phyloP scores from a whole-genome alignment of 495 filamentous ascomycete species.

The Penicillium antarcticum region DNA sequence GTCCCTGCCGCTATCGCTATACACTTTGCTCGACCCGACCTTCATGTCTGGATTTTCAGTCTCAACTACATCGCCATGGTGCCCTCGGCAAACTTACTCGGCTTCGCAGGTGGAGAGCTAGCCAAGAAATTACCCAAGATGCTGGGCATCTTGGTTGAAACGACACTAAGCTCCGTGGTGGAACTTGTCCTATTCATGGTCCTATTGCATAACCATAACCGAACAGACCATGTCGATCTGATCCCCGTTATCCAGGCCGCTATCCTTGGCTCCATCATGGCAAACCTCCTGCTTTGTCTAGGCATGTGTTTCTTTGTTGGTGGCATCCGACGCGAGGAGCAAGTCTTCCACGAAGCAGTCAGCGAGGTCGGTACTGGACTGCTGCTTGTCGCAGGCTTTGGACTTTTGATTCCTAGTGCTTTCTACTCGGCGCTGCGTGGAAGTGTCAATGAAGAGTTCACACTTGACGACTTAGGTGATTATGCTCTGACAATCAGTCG shows the following conservation, averaged over 20 bases:
- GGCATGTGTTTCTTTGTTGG: constrained; percentile 77
- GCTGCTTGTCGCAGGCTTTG: constrained; percentile 77
- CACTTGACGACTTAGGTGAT: constrained; percentile 34
- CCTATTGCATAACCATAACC: constrained; percentile 43
- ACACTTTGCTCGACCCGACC: constrained; percentile 59
- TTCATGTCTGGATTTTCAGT: constrained; percentile 62
- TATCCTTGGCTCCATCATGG: constrained; percentile 76
- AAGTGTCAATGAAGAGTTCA: constrained; percentile 30
- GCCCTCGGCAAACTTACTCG: constrained; percentile 81
- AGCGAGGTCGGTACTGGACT: constrained; percentile 80
- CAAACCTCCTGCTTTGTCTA: constrained; percentile 72
- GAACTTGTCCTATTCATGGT: constrained; percentile 85
- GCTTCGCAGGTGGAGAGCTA: constrained; percentile 80
- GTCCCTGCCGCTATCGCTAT: constrained; percentile 65
- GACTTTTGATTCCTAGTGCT: constrained; percentile 76
- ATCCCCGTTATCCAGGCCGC: constrained; percentile 78
- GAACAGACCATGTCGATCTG: constrained; percentile 31
- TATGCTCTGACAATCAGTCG: constrained; percentile 67
- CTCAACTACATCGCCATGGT: constrained; percentile 82
- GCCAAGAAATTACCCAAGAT: constrained; percentile 77
- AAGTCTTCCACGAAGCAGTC: constrained; percentile 70
- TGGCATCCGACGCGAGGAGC: constrained; percentile 61
- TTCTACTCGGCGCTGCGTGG: constrained; percentile 61
- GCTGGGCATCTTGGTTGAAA: constrained; percentile 73
- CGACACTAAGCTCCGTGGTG: constrained; percentile 70